A percentile compares a stretch with the other conserved stretches of the same genome.
Evolutionary conservation across 1,284 basidiomycete species (phyloP).

Genomic region (Ganoderma lingzhi): DNA sequence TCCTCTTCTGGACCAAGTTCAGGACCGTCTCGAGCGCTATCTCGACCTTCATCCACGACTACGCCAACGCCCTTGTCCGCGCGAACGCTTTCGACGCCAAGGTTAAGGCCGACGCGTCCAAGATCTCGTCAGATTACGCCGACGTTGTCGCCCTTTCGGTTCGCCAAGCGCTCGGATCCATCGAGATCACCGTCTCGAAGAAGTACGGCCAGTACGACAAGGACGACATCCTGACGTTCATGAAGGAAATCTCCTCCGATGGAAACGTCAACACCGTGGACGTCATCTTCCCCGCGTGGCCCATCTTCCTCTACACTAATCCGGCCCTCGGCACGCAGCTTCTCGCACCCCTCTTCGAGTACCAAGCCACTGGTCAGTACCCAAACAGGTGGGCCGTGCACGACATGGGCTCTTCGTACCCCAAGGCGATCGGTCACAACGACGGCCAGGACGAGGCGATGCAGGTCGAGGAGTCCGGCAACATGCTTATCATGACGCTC

Average conservation of each 20-base stretch:
- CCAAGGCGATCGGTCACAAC: constrained; percentile 63
- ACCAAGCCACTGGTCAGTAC: constrained; percentile 71
- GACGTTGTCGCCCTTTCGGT: constrained; percentile 64
- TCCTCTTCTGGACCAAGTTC: constrained; percentile 63
- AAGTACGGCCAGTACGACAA: constrained; percentile 63
- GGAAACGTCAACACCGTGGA: constrained; percentile 80
- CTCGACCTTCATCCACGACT: constrained; percentile 62
- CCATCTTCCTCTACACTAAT: constrained; percentile 69
- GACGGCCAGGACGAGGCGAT: constrained; percentile 68
- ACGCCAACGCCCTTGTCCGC: constrained; percentile 51
- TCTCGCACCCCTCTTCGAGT: constrained; percentile 67
- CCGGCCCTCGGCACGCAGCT: constrained; percentile 67
- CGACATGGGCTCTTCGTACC: constrained; percentile 63
- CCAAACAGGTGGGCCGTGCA: constrained; percentile 71
- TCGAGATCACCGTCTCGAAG: constrained; percentile 69
- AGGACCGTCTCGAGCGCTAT: constrained; percentile 56
- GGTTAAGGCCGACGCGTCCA: constrained; percentile 59
- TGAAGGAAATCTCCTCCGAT: constrained; percentile 78
- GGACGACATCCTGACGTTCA: constrained; percentile 64
- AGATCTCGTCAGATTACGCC: constrained; percentile 66
- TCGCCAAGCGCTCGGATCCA: constrained; percentile 66
- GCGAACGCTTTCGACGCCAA: constrained; percentile 63
- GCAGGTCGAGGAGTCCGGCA: constrained; percentile 77
- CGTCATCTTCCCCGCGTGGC: constrained; percentile 77
- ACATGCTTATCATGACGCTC: constrained; percentile 80